Percentiles rank a stretch among this genome's conserved stretches.
Conservation (phyloP, 345 rosid genomes). For the Alliaria petiolata region DNA sequence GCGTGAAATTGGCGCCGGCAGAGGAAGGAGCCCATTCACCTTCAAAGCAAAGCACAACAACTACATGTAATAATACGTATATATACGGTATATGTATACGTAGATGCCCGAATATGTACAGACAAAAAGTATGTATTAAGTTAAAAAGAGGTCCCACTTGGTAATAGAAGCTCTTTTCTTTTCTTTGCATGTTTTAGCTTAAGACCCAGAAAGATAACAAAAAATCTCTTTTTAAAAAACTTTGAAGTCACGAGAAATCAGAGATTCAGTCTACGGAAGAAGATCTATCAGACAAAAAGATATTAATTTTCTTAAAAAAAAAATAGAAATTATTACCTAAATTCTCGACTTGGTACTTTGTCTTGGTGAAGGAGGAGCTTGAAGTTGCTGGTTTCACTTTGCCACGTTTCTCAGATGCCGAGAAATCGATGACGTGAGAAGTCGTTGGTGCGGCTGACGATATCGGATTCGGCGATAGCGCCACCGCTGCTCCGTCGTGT, state of each 20-base stretch:
- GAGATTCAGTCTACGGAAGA: conserved; percentile 14
- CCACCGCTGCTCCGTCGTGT: conserved; percentile 55
- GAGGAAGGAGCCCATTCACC: conserved; percentile 93
- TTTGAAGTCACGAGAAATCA: neutral
- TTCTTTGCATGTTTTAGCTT: conserved; percentile 22
- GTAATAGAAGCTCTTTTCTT: conserved; percentile 4
- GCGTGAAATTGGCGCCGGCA: conserved; percentile 80
- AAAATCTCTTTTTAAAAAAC: conserved; percentile 4
- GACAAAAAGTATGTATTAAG: conserved; percentile 1
- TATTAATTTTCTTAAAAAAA: too few relatives aligned
- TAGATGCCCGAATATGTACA: neutral
- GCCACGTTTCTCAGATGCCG: conserved; percentile 52
- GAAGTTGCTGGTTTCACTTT: conserved; percentile 59
- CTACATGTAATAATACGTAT: neutral
- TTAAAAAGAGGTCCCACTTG: conserved; percentile 19
- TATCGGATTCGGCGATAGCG: conserved; percentile 85
- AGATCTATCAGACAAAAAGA: neutral
- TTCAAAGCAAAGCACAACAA: conserved; percentile 33
- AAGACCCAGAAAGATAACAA: conserved; percentile 26
- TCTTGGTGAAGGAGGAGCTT: conserved; percentile 31
- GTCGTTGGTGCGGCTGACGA: conserved; percentile 76
- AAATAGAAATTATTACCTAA: too few relatives aligned
- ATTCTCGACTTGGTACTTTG: conserved; percentile 65
- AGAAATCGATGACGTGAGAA: conserved; percentile 73
- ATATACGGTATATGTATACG: too few relatives aligned